Conservation (phyloP, 495 filamentous ascomycete genomes). For the Aspergillus mulundensis region DNA sequence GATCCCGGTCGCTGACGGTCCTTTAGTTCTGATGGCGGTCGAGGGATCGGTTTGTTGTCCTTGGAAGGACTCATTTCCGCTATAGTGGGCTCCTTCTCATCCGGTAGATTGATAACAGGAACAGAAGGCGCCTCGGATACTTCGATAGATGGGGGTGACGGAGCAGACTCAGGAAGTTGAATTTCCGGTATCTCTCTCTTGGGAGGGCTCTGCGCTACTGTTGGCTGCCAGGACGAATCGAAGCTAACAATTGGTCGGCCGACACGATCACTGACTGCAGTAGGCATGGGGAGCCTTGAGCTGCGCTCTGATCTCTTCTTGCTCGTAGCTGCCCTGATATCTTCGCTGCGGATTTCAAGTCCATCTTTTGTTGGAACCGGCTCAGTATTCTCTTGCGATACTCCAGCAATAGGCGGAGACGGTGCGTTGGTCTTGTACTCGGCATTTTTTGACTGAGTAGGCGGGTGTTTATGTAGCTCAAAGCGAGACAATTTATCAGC, state of each 20-base stretch:
- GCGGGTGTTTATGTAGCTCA: conserved; percentile 76
- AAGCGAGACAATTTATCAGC: conserved; percentile 55
- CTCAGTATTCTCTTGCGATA: conserved; percentile 20
- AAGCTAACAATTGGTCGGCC: conserved; percentile 94
- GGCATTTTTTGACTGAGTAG: conserved; percentile 69
- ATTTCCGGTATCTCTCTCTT: conserved; percentile 18
- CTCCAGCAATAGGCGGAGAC: conserved; percentile 22
- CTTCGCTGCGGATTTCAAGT: conserved; percentile 76
- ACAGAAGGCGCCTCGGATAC: conserved; percentile 50
- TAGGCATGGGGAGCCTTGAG: conserved; percentile 76
- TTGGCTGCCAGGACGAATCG: conserved; percentile 72
- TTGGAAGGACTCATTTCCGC: conserved; percentile 27
- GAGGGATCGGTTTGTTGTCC: neutral
- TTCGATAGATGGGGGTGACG: conserved; percentile 49
- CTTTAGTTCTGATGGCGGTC: conserved; percentile 22
- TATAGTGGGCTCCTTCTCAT: conserved; percentile 41
- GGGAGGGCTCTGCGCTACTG: conserved; percentile 22
- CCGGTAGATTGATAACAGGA: conserved; percentile 62
- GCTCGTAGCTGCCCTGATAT: conserved; percentile 86
- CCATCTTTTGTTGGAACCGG: conserved; percentile 59
- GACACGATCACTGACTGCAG: conserved; percentile 76
- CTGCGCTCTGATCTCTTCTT: conserved; percentile 82
- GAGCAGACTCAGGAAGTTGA: conserved; percentile 32
- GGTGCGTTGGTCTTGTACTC: conserved; percentile 62
- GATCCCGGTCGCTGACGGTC: conserved; percentile 15